These are phyloP conservation scores for Dendrobium officinale DNA, from an alignment of 106 monocot species.

Conservation along the genomic window DNA sequence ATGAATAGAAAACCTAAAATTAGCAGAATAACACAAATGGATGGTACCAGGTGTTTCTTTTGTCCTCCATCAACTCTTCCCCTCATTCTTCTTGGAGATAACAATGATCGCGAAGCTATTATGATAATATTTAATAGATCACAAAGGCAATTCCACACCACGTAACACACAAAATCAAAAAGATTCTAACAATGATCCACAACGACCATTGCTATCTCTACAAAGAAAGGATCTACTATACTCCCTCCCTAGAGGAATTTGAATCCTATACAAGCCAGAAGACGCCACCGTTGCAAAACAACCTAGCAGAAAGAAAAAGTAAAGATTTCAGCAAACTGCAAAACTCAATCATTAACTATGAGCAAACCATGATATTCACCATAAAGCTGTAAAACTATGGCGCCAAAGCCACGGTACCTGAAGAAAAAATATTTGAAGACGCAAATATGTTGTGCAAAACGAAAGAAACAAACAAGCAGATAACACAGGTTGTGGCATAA, in stretches of 20 bases:
- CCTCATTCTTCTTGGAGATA: conserved; percentile 26
- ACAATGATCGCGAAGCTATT: not conserved
- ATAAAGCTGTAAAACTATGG: not conserved
- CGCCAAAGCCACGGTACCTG: not conserved
- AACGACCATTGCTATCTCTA: not conserved
- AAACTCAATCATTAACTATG: not conserved
- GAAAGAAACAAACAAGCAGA: too few species aligned
- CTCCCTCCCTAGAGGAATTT: not conserved
- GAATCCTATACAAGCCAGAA: not conserved
- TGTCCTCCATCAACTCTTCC: conserved; percentile 51
- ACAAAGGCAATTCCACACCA: not conserved
- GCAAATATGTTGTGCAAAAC: too few species aligned
- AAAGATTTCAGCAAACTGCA: not conserved
- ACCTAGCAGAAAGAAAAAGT: not conserved
- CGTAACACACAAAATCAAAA: not conserved
- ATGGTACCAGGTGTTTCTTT: conserved; percentile 40
- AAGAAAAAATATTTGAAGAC: too few species aligned
- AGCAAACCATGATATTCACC: not conserved
- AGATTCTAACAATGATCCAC: not conserved
- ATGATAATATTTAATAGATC: not conserved
- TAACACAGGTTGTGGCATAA: too few species aligned
- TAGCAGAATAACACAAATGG: conserved; percentile 28
- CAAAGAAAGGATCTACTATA: not conserved
- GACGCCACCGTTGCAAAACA: not conserved
- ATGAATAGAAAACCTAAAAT: conserved; percentile 33